Evolutionary conservation across 495 filamentous ascomycete genomes (phyloP).

Genomic region (Pyrenula aspistea): DNA sequence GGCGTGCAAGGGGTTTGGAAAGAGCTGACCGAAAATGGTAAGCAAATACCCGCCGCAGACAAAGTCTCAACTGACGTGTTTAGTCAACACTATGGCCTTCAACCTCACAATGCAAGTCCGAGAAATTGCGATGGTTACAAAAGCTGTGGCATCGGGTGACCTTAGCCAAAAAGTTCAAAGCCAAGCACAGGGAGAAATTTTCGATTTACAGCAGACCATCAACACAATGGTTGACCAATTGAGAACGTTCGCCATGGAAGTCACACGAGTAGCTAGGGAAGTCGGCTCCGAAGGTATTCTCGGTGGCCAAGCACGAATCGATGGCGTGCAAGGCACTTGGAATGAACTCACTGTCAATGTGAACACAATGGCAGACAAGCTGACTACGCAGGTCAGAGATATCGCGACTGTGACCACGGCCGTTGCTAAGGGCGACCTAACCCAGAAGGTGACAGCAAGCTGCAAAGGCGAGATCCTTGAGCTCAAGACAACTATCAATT

Average conservation of each 20-base stretch:
- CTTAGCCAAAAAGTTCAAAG: slow-evolving; percentile 92
- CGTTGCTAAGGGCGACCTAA: slow-evolving; percentile 90
- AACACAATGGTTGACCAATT: slow-evolving; percentile 99
- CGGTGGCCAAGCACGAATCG: slow-evolving; percentile 91
- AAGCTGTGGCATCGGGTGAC: slow-evolving; percentile 92
- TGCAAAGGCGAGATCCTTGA: slow-evolving; percentile 94
- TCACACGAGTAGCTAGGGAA: slow-evolving; percentile 90
- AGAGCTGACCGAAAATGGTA: slow-evolving; percentile 90
- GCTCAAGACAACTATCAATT: slow-evolving; percentile 95
- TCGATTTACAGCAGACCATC: slow-evolving; percentile 93
- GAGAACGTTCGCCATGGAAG: slow-evolving; percentile 92
- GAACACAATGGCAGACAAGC: slow-evolving; percentile 95
- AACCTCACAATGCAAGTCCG: slow-evolving; percentile 79
- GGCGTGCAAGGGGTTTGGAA: slow-evolving; percentile 98
- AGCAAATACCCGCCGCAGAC: too few relatives aligned
- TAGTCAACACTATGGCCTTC: slow-evolving; percentile 96
- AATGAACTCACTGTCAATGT: slow-evolving; percentile 97
- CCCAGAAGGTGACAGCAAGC: slow-evolving; percentile 91
- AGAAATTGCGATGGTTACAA: slow-evolving; percentile 94
- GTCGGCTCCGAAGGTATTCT: slow-evolving; percentile 96
- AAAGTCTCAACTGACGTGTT: slow-evolving; percentile 14
- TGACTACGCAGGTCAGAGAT: slow-evolving; percentile 95
- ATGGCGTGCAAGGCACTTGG: slow-evolving; percentile 79
- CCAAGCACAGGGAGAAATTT: slow-evolving; percentile 87
- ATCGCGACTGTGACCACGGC: slow-evolving; percentile 98